Conservation (phyloP, 2,329 filamentous ascomycete species). For the Pseudocercospora fijiensis region DNA sequence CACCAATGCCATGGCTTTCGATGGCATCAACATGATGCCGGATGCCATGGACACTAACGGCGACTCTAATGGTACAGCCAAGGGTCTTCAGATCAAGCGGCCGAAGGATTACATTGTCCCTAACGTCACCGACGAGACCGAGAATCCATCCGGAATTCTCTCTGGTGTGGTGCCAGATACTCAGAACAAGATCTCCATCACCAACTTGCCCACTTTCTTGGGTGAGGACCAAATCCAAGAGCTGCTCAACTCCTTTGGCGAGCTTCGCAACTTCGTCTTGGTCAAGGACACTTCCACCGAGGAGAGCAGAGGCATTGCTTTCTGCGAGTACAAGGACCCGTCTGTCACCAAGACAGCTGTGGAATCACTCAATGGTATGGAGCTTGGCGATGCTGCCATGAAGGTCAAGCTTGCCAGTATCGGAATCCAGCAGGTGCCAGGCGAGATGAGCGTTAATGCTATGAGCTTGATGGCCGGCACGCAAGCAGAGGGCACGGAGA, state of each 20-base stretch:
- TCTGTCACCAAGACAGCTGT: conserved; percentile 78
- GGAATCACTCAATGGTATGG: conserved; percentile 88
- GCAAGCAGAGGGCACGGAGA: conserved; percentile 69
- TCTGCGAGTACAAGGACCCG: conserved; percentile 88
- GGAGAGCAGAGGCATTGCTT: conserved; percentile 83
- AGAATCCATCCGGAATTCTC: conserved; percentile 73
- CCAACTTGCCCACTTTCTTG: conserved; percentile 84
- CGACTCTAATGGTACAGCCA: conserved; percentile 52
- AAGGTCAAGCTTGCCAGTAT: conserved; percentile 88
- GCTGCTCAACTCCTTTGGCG: conserved; percentile 84
- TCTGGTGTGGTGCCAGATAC: conserved; percentile 84
- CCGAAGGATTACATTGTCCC: conserved; percentile 98
- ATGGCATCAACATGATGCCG: conserved; percentile 82
- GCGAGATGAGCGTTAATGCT: conserved; percentile 94
- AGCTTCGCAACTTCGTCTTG: conserved; percentile 85
- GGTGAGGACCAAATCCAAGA: conserved; percentile 90
- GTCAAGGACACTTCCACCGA: conserved; percentile 84
- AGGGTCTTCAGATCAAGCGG: conserved; percentile 72
- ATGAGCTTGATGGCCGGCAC: conserved; percentile 98
- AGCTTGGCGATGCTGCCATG: conserved; percentile 80
- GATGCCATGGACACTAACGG: conserved; percentile 56
- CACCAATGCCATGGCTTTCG: conserved; percentile 84
- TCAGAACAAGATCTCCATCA: conserved; percentile 90
- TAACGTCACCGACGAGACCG: conserved; percentile 67
- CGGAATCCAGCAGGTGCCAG: conserved; percentile 87